These are phyloP conservation scores for Pleurotus ostreatus DNA, from an alignment of 768 basidiomycete genomes.

Conservation along the genomic window DNA sequence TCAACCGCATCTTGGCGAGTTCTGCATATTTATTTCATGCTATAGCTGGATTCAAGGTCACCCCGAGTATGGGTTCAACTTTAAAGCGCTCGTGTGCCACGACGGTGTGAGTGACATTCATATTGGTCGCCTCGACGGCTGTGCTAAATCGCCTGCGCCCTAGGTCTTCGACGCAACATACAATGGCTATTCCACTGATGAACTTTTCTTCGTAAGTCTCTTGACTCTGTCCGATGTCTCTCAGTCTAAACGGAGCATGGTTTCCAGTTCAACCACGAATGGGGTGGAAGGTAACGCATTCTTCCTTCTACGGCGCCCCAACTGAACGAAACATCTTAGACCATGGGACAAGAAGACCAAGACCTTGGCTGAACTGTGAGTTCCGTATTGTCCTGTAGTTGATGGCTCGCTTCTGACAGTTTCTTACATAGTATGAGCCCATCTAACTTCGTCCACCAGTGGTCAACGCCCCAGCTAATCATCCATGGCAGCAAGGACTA, in stretches of 20 bases:
- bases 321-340: conserved; percentile 16
- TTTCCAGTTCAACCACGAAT: conserved; percentile 77
- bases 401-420: neutral
- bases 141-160: neutral
- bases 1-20: conserved; percentile 14
- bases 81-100: conserved; percentile 90
- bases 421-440: conserved; percentile 59
- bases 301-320: too few relatives aligned
- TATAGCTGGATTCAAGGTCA: conserved; percentile 93
- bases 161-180: conserved; percentile 75
- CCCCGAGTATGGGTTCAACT: conserved; percentile 80
- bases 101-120: conserved; percentile 61
- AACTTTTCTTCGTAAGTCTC: conserved; percentile 77
- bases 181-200: conserved; percentile 88
- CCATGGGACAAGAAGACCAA: conserved; percentile 68
- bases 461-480: conserved; percentile 81
- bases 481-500: conserved; percentile 90
- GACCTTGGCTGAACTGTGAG: conserved; percentile 53
- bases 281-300: conserved; percentile 53
- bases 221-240: neutral
- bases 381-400: neutral
- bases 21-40: conserved; percentile 5
- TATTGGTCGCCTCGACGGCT: neutral
- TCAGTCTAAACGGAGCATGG: neutral
- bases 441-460: conserved; percentile 74